A percentile compares a stretch with the other conserved stretches of the same genome.
phyloP scores from a whole-genome alignment of 495 filamentous ascomycete species.

The Aspergillus nanangensis region DNA sequence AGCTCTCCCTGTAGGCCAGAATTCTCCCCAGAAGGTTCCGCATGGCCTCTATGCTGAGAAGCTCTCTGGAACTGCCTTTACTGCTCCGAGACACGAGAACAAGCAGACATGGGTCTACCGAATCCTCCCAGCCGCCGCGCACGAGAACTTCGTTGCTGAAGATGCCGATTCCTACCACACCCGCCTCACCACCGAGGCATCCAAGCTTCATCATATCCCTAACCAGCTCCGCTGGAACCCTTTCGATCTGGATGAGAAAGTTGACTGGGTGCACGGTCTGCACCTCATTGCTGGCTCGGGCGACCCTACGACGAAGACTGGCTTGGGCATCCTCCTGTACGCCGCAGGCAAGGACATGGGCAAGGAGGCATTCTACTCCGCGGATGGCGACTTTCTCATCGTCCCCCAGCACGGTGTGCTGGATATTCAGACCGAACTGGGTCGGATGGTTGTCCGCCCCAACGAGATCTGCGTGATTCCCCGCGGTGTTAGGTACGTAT shows the following conservation, averaged over 20 bases:
- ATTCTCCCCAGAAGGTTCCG: conserved; percentile 83
- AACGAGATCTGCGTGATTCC: conserved; percentile 90
- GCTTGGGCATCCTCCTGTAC: conserved; percentile 78
- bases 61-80: conserved; percentile 91
- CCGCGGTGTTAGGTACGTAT: conserved; percentile 55
- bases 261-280: conserved; percentile 77
- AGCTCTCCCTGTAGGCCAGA: conserved; percentile 63
- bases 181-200: conserved; percentile 40
- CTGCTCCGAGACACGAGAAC: conserved; percentile 83
- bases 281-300: conserved; percentile 78
- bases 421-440: conserved; percentile 83
- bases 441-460: conserved; percentile 74
- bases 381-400: conserved; percentile 85
- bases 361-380: conserved; percentile 77
- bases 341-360: conserved; percentile 79
- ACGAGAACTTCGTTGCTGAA: conserved; percentile 63
- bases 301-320: conserved; percentile 74
- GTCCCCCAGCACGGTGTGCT: conserved; percentile 80
- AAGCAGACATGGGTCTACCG: conserved; percentile 94
- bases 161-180: conserved; percentile 53
- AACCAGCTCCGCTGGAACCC: conserved; percentile 93
- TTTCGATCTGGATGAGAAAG: conserved; percentile 68
- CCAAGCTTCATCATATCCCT: conserved; percentile 62
- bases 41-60: conserved; percentile 89
- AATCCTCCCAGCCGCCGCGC: conserved; percentile 77